Evolutionary conservation across 306 rosid genomes (phyloP).

Genomic region (Cucumis hystrix): DNA sequence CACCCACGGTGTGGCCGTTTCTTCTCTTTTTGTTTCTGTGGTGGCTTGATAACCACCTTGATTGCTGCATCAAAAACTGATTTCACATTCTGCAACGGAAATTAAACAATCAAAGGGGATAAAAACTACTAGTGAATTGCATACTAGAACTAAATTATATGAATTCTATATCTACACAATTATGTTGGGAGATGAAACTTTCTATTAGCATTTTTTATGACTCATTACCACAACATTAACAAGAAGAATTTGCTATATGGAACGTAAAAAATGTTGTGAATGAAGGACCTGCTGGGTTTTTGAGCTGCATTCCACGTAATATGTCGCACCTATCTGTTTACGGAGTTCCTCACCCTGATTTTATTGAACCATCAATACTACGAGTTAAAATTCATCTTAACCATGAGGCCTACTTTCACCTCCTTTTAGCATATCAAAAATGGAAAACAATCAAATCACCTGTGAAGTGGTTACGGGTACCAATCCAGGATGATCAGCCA

Average conservation of each 20-base stretch:
- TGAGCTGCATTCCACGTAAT: slow-evolving; percentile 86
- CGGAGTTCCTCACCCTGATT: slow-evolving; percentile 88
- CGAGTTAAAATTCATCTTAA: not conserved
- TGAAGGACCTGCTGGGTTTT: slow-evolving; percentile 78
- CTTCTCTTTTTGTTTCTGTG: slow-evolving; percentile 78
- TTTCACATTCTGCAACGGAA: slow-evolving; percentile 69
- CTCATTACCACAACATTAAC: too few relatives aligned
- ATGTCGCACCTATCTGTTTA: slow-evolving; percentile 67
- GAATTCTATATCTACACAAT: not conserved
- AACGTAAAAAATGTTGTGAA: not conserved
- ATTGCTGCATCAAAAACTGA: slow-evolving; percentile 84
- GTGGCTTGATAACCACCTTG: slow-evolving; percentile 80
- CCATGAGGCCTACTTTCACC: not conserved
- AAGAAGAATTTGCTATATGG: not conserved
- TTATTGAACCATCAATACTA: slow-evolving; percentile 8
- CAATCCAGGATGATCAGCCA: slow-evolving; percentile 82
- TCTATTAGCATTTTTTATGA: not conserved
- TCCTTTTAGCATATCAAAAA: not conserved
- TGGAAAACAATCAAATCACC: slow-evolving; percentile 27
- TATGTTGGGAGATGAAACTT: not conserved
- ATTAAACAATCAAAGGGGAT: not conserved
- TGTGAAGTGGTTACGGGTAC: slow-evolving; percentile 75
- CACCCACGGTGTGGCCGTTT: slow-evolving; percentile 52
- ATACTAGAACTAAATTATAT: not conserved
- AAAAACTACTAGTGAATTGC: not conserved